phyloP scores from a whole-genome alignment of 75 land plant species.

The Sequoiadendron giganteum region DNA sequence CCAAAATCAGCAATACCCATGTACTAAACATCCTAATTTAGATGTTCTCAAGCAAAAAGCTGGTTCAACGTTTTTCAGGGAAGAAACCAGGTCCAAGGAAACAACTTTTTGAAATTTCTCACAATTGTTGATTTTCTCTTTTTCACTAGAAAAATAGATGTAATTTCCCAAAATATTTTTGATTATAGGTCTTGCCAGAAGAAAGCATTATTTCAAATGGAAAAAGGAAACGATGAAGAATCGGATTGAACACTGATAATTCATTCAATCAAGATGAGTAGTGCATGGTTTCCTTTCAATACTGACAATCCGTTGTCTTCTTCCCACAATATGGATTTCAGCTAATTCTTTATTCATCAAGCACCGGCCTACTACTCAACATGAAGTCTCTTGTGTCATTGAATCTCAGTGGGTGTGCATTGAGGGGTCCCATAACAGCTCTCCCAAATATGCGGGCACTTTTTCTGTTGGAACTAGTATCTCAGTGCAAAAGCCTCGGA shows the following conservation, averaged over 20 bases:
- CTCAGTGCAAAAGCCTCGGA: background rate
- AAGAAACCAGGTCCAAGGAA: too few species aligned
- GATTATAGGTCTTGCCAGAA: background rate
- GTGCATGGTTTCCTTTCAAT: background rate
- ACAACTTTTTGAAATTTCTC: too few species aligned
- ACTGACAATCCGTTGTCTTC: background rate
- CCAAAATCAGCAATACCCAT: too few species aligned
- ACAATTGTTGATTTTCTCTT: too few species aligned
- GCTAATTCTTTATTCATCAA: background rate
- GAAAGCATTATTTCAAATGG: background rate
- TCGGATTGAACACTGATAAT: too few species aligned
- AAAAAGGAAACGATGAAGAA: too few species aligned
- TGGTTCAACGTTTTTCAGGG: too few species aligned
- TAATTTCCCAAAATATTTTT: too few species aligned
- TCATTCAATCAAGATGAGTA: background rate
- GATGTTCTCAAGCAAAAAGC: too few species aligned
- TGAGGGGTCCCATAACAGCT: background rate
- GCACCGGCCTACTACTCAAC: background rate
- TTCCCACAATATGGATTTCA: background rate
- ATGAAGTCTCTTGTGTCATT: background rate
- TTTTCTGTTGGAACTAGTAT: background rate
- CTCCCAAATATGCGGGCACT: background rate
- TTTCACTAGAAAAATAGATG: too few species aligned
- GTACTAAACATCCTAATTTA: too few species aligned
- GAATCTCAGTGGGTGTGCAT: constrained; percentile 6